Evolutionary conservation across 148 eudicot species (phyloP).

Genomic region (Arctostaphylos glauca): DNA sequence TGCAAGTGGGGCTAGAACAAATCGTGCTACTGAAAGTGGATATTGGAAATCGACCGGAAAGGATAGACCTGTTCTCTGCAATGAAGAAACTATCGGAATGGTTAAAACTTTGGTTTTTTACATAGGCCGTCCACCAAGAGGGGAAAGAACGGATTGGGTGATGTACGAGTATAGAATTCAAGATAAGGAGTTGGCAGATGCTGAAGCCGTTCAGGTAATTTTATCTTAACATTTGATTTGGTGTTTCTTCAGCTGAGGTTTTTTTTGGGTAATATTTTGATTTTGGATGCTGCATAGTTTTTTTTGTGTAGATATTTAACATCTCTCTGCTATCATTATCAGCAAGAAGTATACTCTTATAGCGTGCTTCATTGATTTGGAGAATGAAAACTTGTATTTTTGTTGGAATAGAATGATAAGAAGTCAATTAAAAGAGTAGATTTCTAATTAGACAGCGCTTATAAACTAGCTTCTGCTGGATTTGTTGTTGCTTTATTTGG

Average conservation of each 20-base stretch:
- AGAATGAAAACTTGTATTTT: not conserved
- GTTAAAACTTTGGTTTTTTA: conserved; percentile 73
- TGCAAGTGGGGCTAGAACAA: conserved; percentile 47
- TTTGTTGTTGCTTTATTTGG: not conserved
- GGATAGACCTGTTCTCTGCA: conserved; percentile 38
- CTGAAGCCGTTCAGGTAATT: conserved; percentile 47
- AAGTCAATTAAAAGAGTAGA: not conserved
- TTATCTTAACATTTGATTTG: not conserved
- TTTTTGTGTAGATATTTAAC: not conserved
- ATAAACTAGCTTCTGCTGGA: not conserved
- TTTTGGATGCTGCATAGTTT: not conserved
- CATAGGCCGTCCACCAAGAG: conserved; percentile 52
- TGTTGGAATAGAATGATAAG: not conserved
- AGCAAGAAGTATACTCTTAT: not conserved
- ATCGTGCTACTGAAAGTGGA: conserved; percentile 60
- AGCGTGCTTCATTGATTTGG: too few relatives aligned
- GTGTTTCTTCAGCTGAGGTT: not conserved
- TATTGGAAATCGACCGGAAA: conserved; percentile 86
- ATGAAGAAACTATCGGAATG: conserved; percentile 45
- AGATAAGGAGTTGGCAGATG: conserved; percentile 36
- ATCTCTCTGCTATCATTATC: not conserved
- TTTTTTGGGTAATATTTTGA: not conserved
- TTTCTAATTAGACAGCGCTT: not conserved
- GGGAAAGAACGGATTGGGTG: conserved; percentile 80
- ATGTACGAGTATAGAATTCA: conserved; percentile 63